Percentiles rank a stretch among this genome's conserved stretches.
Evolutionary conservation across 805 yeast species (phyloP).

Genomic region (Lipomyces sp.): DNA sequence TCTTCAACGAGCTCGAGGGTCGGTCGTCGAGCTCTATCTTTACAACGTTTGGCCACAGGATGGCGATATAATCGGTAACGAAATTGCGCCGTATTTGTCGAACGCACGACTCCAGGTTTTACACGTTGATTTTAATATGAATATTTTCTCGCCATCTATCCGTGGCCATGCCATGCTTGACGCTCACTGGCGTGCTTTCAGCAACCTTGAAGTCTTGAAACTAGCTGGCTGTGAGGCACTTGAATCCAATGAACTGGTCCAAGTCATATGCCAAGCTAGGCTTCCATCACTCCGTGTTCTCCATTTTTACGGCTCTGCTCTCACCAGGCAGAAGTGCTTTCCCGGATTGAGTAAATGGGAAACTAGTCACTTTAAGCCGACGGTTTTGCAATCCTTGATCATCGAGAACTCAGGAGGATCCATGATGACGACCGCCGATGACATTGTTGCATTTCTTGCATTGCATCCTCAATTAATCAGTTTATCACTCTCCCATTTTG

Average conservation of each 20-base stretch:
- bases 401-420: not conserved
- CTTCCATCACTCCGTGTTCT: not conserved
- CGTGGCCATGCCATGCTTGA: not conserved
- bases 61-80: not conserved
- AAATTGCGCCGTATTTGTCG: not conserved
- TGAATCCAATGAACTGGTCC: not conserved
- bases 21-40: not conserved
- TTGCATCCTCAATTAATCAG: not conserved
- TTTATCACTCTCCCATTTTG: not conserved
- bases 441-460: not conserved
- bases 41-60: constrained; percentile 7
- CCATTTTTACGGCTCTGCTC: not conserved
- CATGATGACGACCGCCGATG: not conserved
- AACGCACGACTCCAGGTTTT: not conserved
- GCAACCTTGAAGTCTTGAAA: not conserved
- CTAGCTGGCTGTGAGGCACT: not conserved
- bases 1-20: not conserved
- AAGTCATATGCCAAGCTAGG: not conserved
- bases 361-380: not conserved
- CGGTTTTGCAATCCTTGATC: not conserved
- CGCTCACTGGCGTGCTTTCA: not conserved
- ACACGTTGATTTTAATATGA: not conserved
- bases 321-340: not conserved
- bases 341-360: not conserved
- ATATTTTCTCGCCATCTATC: not conserved